Conservation (phyloP, 2,329 filamentous ascomycete genomes). For the Erysiphe pisi region DNA sequence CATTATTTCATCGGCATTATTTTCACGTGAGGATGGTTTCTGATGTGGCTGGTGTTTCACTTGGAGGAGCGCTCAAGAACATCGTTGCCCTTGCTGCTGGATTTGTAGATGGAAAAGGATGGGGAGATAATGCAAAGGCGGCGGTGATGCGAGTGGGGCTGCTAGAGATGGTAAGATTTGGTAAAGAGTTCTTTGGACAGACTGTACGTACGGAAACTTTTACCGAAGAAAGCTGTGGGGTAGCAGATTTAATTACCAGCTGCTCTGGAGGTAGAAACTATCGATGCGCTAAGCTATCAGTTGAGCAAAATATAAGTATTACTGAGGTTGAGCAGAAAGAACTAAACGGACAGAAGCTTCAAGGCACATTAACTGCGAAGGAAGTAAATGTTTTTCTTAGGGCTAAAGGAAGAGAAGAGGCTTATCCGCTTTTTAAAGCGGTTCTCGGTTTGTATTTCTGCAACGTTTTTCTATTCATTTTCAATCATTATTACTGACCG, state of each 20-base stretch:
- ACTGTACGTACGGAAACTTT: conserved; percentile 75
- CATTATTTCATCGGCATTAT: conserved; percentile 88
- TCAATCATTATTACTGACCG: conserved; percentile 14
- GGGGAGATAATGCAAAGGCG: conserved; percentile 99
- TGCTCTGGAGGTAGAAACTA: conserved; percentile 90
- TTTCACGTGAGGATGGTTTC: conserved; percentile 92
- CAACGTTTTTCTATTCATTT: background rate
- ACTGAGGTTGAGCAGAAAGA: conserved; percentile 80
- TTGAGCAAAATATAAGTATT: conserved; percentile 67
- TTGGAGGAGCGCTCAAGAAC: conserved; percentile 93
- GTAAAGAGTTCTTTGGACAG: conserved; percentile 80
- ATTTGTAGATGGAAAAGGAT: conserved; percentile 88
- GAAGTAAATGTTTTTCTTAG: conserved; percentile 87
- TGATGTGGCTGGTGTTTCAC: conserved; percentile 93
- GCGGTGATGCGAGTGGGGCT: conserved; percentile 94
- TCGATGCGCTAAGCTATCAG: conserved; percentile 78
- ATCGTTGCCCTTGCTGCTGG: conserved; percentile 88
- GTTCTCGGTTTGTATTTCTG: conserved; percentile 46
- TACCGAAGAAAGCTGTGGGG: conserved; percentile 91
- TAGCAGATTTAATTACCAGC: conserved; percentile 90
- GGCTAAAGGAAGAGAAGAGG: conserved; percentile 61
- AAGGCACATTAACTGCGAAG: conserved; percentile 81
- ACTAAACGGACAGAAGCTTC: conserved; percentile 92
- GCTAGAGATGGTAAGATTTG: conserved; percentile 93
- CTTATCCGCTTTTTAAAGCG: conserved; percentile 87